phyloP scores from a whole-genome alignment of 257 asterid species.

The Lycium ferocissimum region DNA sequence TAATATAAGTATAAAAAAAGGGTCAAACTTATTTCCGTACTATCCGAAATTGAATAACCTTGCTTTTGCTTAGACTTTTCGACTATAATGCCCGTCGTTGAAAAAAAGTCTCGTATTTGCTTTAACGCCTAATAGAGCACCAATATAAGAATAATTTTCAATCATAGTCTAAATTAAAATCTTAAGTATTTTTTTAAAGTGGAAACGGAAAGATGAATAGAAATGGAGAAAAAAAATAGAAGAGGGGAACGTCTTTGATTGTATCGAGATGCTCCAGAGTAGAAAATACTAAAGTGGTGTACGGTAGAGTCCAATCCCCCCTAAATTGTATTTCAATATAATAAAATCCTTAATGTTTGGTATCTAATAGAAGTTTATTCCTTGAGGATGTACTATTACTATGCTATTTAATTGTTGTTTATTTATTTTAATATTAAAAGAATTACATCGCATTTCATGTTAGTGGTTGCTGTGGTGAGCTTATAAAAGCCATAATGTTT shows the following conservation, averaged over 20 bases:
- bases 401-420: neutral
- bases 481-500: neutral
- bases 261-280: neutral
- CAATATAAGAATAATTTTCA: too few relatives aligned
- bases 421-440: neutral
- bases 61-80: too few relatives aligned
- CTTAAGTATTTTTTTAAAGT: too few relatives aligned
- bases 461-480: neutral
- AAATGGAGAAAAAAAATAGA: too few relatives aligned
- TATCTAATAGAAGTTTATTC: neutral
- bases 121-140: too few relatives aligned
- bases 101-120: too few relatives aligned
- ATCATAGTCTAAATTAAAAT: too few relatives aligned
- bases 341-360: slow-evolving; percentile 5
- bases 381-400: neutral
- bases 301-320: neutral
- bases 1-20: too few relatives aligned
- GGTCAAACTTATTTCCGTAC: too few relatives aligned
- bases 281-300: slow-evolving; percentile 7
- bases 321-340: neutral
- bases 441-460: neutral
- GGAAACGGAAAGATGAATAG: too few relatives aligned
- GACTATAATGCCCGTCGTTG: too few relatives aligned
- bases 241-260: neutral
- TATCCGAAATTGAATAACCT: too few relatives aligned